Percentiles rank a stretch among this genome's conserved stretches.
These are phyloP conservation scores for Caloboletus inedulis DNA, from an alignment of 1,284 basidiomycete species.

Conservation along the genomic window DNA sequence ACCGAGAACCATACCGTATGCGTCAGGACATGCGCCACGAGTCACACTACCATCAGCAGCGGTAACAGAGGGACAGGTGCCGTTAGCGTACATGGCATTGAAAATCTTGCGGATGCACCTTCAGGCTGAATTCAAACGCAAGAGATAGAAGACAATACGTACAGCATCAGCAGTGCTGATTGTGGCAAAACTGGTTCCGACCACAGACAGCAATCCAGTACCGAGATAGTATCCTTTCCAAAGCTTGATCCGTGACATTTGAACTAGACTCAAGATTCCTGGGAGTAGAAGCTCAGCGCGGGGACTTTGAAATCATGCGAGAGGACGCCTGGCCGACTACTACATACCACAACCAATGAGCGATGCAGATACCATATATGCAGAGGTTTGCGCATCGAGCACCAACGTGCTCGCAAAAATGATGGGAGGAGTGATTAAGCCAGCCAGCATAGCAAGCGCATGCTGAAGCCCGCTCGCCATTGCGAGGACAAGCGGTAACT, in stretches of 20 bases:
- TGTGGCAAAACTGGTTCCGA: constrained; percentile 84
- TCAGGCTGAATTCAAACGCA: constrained; percentile 45
- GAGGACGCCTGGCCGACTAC: constrained; percentile 12
- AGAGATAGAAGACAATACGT: constrained; percentile 21
- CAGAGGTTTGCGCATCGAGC: constrained; percentile 53
- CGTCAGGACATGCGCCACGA: constrained; percentile 70
- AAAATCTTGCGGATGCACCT: constrained; percentile 52
- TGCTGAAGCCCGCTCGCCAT: constrained; percentile 73
- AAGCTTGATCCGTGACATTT: constrained; percentile 67
- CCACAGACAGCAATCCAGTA: constrained; percentile 77
- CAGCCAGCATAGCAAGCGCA: constrained; percentile 79
- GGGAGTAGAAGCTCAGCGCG: background rate
- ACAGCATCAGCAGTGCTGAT: constrained; percentile 72
- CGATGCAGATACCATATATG: constrained; percentile 81
- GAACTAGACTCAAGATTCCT: constrained; percentile 72
- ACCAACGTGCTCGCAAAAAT: constrained; percentile 69
- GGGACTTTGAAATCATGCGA: background rate
- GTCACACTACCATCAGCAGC: constrained; percentile 58
- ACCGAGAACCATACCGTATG: constrained; percentile 76
- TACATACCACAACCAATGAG: constrained; percentile 70
- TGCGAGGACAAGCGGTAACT: constrained; percentile 64
- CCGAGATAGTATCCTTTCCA: constrained; percentile 66
- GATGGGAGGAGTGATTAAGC: constrained; percentile 75
- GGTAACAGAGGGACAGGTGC: constrained; percentile 67
- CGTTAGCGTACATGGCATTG: constrained; percentile 72